These are phyloP conservation scores for Gautieria morchelliformis DNA, from an alignment of 768 basidiomycete genomes.

Conservation along the genomic window DNA sequence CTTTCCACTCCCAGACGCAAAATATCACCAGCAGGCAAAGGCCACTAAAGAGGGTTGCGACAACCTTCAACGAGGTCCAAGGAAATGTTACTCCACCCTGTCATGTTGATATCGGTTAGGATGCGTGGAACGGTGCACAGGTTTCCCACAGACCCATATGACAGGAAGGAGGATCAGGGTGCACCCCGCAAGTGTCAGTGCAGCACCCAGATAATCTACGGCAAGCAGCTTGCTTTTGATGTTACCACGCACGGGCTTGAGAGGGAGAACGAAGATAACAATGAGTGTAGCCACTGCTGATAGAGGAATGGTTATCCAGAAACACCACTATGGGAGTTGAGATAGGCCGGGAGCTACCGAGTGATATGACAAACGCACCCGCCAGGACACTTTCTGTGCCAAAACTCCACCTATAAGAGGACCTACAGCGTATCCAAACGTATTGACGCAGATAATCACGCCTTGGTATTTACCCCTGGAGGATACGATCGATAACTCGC, in stretches of 20 bases:
- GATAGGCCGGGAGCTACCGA: background rate
- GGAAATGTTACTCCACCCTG: slow-evolving; percentile 67
- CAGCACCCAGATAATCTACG: slow-evolving; percentile 54
- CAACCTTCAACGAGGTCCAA: slow-evolving; percentile 58
- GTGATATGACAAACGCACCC: slow-evolving; percentile 25
- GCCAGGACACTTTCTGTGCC: slow-evolving; percentile 53
- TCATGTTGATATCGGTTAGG: background rate
- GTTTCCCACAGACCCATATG: slow-evolving; percentile 45
- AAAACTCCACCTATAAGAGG: slow-evolving; percentile 61
- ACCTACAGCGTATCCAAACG: slow-evolving; percentile 55
- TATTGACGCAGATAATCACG: slow-evolving; percentile 52
- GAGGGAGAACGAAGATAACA: slow-evolving; percentile 53
- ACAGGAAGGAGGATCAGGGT: slow-evolving; percentile 58
- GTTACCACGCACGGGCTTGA: slow-evolving; percentile 58
- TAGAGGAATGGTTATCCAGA: slow-evolving; percentile 62
- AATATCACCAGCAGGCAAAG: slow-evolving; percentile 45
- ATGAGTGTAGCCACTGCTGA: slow-evolving; percentile 43
- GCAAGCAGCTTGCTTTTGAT: slow-evolving; percentile 52
- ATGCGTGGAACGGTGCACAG: background rate
- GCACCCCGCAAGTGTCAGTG: slow-evolving; percentile 50
- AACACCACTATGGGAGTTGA: slow-evolving; percentile 46
- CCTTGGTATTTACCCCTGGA: slow-evolving; percentile 69
- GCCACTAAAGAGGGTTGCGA: slow-evolving; percentile 50
- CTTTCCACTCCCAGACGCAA: slow-evolving; percentile 64
- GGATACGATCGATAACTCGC: background rate